Evolutionary conservation across 306 rosid genomes (phyloP).

Genomic region (Cicer yamashitae): DNA sequence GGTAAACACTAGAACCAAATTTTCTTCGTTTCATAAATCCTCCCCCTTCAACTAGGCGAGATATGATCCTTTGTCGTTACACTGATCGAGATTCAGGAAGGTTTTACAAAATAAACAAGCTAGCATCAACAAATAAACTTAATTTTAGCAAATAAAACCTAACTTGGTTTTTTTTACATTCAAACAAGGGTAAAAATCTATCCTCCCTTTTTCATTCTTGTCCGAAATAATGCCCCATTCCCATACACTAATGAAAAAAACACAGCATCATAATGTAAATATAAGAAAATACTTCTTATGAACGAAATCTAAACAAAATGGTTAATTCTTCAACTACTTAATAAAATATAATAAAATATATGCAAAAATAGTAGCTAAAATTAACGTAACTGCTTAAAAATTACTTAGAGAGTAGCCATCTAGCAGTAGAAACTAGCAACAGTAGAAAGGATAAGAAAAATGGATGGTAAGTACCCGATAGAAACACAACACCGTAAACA

Average conservation of each 20-base stretch:
- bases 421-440: background rate
- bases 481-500: background rate
- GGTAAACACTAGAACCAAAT: conserved; percentile 23
- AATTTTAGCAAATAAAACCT: background rate
- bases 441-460: background rate
- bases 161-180: background rate
- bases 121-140: conserved; percentile 18
- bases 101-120: conserved; percentile 19
- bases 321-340: too few relatives aligned
- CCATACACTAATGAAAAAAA: too few relatives aligned
- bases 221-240: too few relatives aligned
- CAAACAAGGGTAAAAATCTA: background rate
- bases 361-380: too few relatives aligned
- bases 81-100: background rate
- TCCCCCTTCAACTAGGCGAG: conserved; percentile 4
- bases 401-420: background rate
- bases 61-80: conserved; percentile 20
- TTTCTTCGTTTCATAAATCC: background rate
- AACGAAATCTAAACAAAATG: too few relatives aligned
- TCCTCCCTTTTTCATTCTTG: background rate
- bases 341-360: too few relatives aligned
- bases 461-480: background rate
- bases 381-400: too few relatives aligned
- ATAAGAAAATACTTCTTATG: too few relatives aligned
- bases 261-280: too few relatives aligned